Percentiles rank a stretch among this genome's conserved stretches.
Conservation (phyloP, 306 rosid genomes). For the Hippophae gyantsensis region DNA sequence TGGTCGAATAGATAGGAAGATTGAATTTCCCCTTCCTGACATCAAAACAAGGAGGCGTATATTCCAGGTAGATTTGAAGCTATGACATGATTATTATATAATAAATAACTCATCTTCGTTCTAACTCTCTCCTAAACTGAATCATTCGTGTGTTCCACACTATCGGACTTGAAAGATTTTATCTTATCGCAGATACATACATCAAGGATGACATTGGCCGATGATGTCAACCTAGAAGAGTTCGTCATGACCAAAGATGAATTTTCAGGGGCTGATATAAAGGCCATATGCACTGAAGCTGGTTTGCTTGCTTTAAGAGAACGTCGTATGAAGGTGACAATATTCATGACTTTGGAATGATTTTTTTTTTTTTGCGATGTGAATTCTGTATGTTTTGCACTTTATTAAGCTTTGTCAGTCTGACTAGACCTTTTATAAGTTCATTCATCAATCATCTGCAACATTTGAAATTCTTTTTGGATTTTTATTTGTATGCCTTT, state of each 20-base stretch:
- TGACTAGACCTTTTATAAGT: too few relatives aligned
- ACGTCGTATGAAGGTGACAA: conserved; percentile 92
- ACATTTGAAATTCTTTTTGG: too few relatives aligned
- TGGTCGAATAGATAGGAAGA: conserved; percentile 90
- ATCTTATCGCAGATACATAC: conserved; percentile 73
- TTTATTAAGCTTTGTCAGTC: too few relatives aligned
- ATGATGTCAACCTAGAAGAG: conserved; percentile 94
- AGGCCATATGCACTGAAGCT: conserved; percentile 98
- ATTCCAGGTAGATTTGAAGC: conserved; percentile 56
- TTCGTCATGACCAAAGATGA: conserved; percentile 99
- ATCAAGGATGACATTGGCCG: conserved; percentile 93
- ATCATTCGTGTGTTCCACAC: background rate
- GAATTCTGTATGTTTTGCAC: too few relatives aligned
- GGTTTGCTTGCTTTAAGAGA: conserved; percentile 91
- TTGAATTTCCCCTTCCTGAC: conserved; percentile 96
- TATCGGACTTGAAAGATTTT: background rate
- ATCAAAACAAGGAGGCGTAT: conserved; percentile 96
- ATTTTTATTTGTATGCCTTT: too few relatives aligned
- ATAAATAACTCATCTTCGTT: conserved; percentile 7
- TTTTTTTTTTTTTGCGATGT: too few relatives aligned
- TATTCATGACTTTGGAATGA: background rate
- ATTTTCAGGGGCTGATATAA: conserved; percentile 96
- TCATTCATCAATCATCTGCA: too few relatives aligned
- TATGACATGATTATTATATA: background rate
- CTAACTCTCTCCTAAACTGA: background rate